Percentiles rank a stretch among this genome's conserved stretches.
Conservation (phyloP, 345 rosid species). For the Euphorbia peplus region DNA sequence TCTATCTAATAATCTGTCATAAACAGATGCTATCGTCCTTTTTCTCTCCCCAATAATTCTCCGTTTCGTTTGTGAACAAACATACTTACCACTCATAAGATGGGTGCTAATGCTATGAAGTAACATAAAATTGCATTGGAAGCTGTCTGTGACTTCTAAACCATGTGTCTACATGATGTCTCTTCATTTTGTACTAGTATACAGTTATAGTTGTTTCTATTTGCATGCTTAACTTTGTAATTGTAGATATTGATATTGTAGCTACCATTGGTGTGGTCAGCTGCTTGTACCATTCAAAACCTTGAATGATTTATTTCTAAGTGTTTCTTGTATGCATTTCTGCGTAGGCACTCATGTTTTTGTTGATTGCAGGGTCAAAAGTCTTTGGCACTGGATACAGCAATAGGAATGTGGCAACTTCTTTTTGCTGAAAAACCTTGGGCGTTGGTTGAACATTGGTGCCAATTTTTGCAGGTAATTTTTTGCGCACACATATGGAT, state of each 20-base stretch:
- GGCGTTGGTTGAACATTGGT: constrained; percentile 93
- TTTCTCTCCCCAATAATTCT: not conserved
- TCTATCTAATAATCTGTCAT: not conserved
- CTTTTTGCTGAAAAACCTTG: constrained; percentile 92
- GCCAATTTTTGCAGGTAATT: constrained; percentile 91
- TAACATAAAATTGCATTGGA: not conserved
- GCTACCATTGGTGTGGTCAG: not conserved
- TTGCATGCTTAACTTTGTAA: not conserved
- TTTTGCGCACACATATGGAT: not conserved
- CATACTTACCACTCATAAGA: not conserved
- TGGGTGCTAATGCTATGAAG: not conserved
- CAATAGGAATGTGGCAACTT: constrained; percentile 99
- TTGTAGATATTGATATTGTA: not conserved
- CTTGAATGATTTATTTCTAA: constrained; percentile 7
- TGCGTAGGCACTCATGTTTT: not conserved
- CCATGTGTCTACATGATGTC: not conserved
- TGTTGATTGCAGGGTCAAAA: constrained; percentile 74
- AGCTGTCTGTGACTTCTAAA: not conserved
- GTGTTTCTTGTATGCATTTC: not conserved
- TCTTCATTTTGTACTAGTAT: not conserved
- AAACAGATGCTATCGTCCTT: not conserved
- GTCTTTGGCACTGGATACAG: constrained; percentile 95
- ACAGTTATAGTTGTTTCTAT: not conserved
- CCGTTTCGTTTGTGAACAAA: not conserved
- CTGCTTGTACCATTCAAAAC: not conserved